Conservation (phyloP, 2,329 filamentous ascomycete species). For the Xylogone sp. region DNA sequence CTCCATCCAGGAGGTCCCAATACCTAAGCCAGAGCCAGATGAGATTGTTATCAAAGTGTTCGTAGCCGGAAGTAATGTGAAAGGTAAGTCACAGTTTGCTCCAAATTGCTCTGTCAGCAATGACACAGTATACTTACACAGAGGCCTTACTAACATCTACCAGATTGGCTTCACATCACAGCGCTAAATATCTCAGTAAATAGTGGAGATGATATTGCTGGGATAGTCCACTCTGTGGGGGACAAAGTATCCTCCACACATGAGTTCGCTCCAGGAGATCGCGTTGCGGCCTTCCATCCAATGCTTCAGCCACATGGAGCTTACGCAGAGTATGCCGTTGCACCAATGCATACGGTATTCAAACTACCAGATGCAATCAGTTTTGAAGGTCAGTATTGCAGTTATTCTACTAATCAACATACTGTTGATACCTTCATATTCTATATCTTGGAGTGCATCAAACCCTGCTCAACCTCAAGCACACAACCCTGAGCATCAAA, state of each 20-base stretch:
- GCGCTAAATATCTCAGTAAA: constrained; percentile 5
- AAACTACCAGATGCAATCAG: constrained; percentile 11
- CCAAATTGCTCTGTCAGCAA: too few relatives aligned
- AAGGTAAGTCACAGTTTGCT: constrained; percentile 4
- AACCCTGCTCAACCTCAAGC: background rate
- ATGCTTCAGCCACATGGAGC: constrained; percentile 48
- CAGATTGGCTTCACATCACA: constrained; percentile 9
- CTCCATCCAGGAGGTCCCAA: constrained; percentile 8
- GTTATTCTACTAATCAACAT: constrained; percentile 6
- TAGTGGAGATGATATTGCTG: constrained; percentile 17
- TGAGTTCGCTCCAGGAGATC: constrained; percentile 34
- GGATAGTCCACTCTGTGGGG: constrained; percentile 44
- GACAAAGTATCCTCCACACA: constrained; percentile 31
- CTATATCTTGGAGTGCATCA: too few relatives aligned
- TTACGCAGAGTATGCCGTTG: constrained; percentile 57
- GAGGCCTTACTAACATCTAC: too few relatives aligned
- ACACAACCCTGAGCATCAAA: too few relatives aligned
- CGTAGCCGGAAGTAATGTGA: constrained; percentile 19
- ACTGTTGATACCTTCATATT: too few relatives aligned
- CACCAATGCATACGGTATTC: constrained; percentile 50
- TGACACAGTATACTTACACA: too few relatives aligned
- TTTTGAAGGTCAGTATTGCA: constrained; percentile 5
- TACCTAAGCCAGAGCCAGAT: constrained; percentile 14
- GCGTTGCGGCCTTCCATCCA: constrained; percentile 43
- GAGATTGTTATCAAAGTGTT: constrained; percentile 22